Evolutionary conservation across 1,139 yeast genomes (phyloP).

Genomic region (Pneumocystis canis): DNA sequence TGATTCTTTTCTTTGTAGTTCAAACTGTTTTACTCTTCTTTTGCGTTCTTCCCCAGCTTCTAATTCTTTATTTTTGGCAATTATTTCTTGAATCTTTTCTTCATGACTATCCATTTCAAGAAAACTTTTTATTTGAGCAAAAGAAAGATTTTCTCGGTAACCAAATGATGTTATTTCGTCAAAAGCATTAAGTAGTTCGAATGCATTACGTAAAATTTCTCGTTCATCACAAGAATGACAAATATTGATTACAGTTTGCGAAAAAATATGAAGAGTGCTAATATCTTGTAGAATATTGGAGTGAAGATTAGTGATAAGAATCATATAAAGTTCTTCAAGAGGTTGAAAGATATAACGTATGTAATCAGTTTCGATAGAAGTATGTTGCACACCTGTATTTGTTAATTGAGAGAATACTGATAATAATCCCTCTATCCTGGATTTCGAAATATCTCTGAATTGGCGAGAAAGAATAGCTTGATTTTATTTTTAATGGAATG

Average conservation of each 20-base stretch:
- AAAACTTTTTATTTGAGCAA: slow-evolving; percentile 74
- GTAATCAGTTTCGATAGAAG: slow-evolving; percentile 84
- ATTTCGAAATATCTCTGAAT: slow-evolving; percentile 72
- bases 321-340: slow-evolving; percentile 82
- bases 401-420: slow-evolving; percentile 73
- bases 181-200: slow-evolving; percentile 79
- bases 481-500: neutral
- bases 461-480: slow-evolving; percentile 76
- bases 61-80: slow-evolving; percentile 78
- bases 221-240: slow-evolving; percentile 63
- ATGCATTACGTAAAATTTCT: slow-evolving; percentile 71
- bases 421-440: slow-evolving; percentile 71
- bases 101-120: slow-evolving; percentile 97
- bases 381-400: slow-evolving; percentile 57
- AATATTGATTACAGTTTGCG: slow-evolving; percentile 64
- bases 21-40: slow-evolving; percentile 89
- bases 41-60: slow-evolving; percentile 97
- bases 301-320: slow-evolving; percentile 76
- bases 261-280: slow-evolving; percentile 74
- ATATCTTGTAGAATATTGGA: slow-evolving; percentile 91
- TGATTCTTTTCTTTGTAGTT: slow-evolving; percentile 57
- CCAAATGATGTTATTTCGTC: slow-evolving; percentile 89
- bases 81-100: slow-evolving; percentile 94
- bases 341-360: slow-evolving; percentile 94
- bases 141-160: slow-evolving; percentile 71